Conservation (phyloP, 1,284 basidiomycete genomes). For the Cerrena zonata region DNA sequence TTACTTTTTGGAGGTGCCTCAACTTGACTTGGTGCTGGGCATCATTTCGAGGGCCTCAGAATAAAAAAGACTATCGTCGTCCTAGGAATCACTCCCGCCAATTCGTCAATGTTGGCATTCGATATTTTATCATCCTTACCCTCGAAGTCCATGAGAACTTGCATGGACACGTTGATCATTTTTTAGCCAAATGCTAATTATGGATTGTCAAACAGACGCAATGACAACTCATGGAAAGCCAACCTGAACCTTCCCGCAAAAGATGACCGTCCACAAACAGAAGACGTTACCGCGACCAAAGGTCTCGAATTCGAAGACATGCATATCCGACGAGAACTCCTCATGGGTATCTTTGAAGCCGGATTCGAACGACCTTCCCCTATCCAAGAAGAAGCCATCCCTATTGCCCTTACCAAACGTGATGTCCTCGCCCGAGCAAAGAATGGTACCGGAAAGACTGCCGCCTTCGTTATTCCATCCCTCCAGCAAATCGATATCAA, state of each 20-base stretch:
- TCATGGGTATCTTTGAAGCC: slow-evolving; percentile 89
- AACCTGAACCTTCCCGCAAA: slow-evolving; percentile 82
- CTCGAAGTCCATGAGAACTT: too few relatives aligned
- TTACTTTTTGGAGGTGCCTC: too few relatives aligned
- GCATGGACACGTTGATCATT: too few relatives aligned
- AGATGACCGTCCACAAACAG: slow-evolving; percentile 88
- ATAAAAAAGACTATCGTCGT: too few relatives aligned
- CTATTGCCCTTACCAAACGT: slow-evolving; percentile 78
- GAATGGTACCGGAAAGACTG: slow-evolving; percentile 93
- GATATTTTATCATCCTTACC: too few relatives aligned
- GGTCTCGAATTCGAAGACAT: slow-evolving; percentile 86
- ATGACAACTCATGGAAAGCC: slow-evolving; percentile 56
- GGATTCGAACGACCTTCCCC: slow-evolving; percentile 96
- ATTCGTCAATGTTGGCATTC: too few relatives aligned
- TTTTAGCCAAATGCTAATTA: too few relatives aligned
- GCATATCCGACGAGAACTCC: slow-evolving; percentile 56
- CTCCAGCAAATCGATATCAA: slow-evolving; percentile 87
- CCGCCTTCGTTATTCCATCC: slow-evolving; percentile 95
- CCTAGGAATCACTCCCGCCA: too few relatives aligned
- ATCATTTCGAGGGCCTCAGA: too few relatives aligned
- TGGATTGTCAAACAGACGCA: slow-evolving; percentile 20
- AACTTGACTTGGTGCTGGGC: too few relatives aligned
- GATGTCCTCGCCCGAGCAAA: slow-evolving; percentile 90
- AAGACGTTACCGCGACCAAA: slow-evolving; percentile 88
- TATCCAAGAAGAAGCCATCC: slow-evolving; percentile 97